Evolutionary conservation across 345 rosid species (phyloP).

Genomic region (Diplotaxis tenuifolia): DNA sequence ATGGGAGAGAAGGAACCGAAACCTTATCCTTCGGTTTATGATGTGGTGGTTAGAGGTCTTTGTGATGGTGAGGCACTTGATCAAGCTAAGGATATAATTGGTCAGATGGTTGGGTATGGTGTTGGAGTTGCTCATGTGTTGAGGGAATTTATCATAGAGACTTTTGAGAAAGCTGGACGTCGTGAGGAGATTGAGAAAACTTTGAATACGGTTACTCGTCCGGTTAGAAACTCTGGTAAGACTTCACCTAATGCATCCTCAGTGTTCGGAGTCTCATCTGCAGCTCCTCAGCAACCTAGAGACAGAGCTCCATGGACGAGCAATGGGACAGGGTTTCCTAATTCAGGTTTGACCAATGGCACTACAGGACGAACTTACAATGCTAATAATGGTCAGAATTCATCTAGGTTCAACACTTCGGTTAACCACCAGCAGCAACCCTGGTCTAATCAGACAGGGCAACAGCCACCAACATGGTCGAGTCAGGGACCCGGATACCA

Average conservation of each 20-base stretch:
- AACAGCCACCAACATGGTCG: constrained; percentile 32
- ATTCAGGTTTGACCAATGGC: constrained; percentile 34
- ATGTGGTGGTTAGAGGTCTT: constrained; percentile 78
- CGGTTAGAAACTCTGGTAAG: constrained; percentile 30
- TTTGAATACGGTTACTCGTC: constrained; percentile 53
- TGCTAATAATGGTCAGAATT: constrained; percentile 25
- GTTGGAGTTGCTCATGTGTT: constrained; percentile 65
- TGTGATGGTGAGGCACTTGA: constrained; percentile 64
- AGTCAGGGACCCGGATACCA: constrained; percentile 26
- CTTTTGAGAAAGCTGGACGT: constrained; percentile 57
- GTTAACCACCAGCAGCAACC: constrained; percentile 35
- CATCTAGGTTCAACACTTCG: constrained; percentile 26
- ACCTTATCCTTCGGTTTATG: constrained; percentile 78
- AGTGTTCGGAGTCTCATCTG: constrained; percentile 12
- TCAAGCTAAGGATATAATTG: constrained; percentile 49
- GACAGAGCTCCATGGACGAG: constrained; percentile 5
- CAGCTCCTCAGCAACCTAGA: constrained; percentile 28
- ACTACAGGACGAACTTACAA: constrained; percentile 17
- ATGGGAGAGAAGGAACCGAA: constrained; percentile 94
- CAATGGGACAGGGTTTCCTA: constrained; percentile 22
- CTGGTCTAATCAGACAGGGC: constrained; percentile 32
- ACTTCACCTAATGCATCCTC: constrained; percentile 22
- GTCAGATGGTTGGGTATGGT: constrained; percentile 62
- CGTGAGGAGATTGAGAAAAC: constrained; percentile 62
- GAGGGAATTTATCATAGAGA: constrained; percentile 46